These are phyloP conservation scores for Globisporangium solare DNA, from an alignment of 352 stramenopile species.

Conservation along the genomic window DNA sequence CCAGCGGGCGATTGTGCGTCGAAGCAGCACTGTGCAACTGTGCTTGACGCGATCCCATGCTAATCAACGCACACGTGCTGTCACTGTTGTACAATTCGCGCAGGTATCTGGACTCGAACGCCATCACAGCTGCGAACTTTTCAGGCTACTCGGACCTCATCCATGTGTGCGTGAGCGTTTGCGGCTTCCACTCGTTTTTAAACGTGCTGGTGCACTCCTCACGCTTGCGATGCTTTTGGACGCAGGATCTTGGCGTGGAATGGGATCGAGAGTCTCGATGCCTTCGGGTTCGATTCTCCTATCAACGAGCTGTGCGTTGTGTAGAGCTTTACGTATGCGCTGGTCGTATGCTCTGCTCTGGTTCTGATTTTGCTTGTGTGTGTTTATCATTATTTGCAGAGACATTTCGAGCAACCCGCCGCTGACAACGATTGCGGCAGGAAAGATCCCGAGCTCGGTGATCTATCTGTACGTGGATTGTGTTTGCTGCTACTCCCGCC, in stretches of 20 bases:
- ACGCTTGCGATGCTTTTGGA: background rate
- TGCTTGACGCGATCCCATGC: background rate
- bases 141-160: background rate
- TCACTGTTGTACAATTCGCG: background rate
- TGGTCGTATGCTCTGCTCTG: background rate
- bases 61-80: background rate
- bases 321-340: background rate
- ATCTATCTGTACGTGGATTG: background rate
- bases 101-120: slow-evolving; percentile 16
- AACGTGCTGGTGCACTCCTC: no score
- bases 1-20: slow-evolving; percentile 6
- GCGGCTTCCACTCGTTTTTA: no score
- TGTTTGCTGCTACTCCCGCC: no score
- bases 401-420: slow-evolving; percentile 1
- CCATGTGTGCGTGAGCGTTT: slow-evolving; percentile 1
- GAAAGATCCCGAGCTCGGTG: slow-evolving; percentile 2
- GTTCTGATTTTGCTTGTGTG: background rate
- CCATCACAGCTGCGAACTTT: slow-evolving; percentile 5
- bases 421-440: background rate
- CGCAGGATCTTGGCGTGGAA: slow-evolving; percentile 6
- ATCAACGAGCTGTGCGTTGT: slow-evolving; percentile 6
- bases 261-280: slow-evolving; percentile 1
- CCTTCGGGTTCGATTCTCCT: background rate
- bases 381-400: background rate
- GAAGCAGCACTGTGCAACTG: no score